Conservation (phyloP, 495 filamentous ascomycete species). For the Darksidea phi region DNA sequence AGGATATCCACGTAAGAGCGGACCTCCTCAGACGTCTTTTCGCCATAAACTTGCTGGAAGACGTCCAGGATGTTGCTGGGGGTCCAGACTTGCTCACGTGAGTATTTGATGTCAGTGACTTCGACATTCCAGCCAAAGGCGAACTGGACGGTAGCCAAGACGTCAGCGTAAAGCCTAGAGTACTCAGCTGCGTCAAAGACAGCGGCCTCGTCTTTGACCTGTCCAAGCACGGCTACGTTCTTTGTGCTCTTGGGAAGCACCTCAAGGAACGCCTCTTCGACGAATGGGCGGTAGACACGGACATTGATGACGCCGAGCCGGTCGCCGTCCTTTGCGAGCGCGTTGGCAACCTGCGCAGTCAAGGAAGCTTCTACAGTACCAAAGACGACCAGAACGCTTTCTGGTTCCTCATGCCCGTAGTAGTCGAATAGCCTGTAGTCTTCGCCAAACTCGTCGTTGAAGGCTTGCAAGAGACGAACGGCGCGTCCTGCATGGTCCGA, state of each 20-base stretch:
- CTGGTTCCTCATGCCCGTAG: conserved; percentile 73
- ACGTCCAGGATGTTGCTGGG: conserved; percentile 70
- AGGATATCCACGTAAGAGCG: conserved; percentile 44
- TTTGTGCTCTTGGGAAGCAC: conserved; percentile 71
- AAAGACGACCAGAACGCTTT: conserved; percentile 83
- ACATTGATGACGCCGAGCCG: conserved; percentile 87
- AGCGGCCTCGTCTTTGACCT: conserved; percentile 56
- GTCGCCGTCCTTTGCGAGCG: conserved; percentile 65
- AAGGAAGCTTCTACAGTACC: conserved; percentile 87
- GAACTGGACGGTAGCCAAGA: conserved; percentile 79
- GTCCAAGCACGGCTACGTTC: conserved; percentile 67
- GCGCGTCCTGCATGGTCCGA: conserved; percentile 72
- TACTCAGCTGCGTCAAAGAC: conserved; percentile 67
- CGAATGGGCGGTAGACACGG: conserved; percentile 89
- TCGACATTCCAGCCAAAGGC: conserved; percentile 58
- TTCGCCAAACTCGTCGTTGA: conserved; percentile 92
- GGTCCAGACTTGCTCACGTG: conserved; percentile 76
- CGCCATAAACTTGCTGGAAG: conserved; percentile 59
- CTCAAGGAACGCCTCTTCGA: conserved; percentile 86
- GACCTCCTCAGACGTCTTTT: conserved; percentile 53
- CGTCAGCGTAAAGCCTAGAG: conserved; percentile 84
- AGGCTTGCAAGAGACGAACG: conserved; percentile 67
- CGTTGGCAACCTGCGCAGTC: conserved; percentile 74
- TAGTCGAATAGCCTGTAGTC: conserved; percentile 93
- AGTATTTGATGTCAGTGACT: conserved; percentile 83